Evolutionary conservation across 2,329 filamentous ascomycete genomes (phyloP).

Genomic region (Reticulascus tulasneorum): DNA sequence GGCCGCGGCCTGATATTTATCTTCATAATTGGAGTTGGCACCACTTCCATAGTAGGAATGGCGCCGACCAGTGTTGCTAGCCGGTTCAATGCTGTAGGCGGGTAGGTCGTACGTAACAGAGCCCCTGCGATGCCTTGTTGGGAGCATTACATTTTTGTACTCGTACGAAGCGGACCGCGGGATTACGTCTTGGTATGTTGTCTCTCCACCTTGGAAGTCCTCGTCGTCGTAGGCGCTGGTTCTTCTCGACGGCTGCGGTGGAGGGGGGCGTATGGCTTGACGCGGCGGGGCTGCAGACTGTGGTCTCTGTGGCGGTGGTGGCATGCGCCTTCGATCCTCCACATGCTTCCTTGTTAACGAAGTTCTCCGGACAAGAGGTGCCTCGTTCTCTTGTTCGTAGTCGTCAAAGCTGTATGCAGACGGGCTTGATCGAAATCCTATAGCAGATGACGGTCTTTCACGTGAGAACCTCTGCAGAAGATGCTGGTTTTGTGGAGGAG

Average conservation of each 20-base stretch:
- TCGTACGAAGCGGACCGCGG: slow-evolving; percentile 29
- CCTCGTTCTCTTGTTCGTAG: slow-evolving; percentile 35
- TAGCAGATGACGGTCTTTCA: slow-evolving; percentile 32
- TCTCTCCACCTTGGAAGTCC: slow-evolving; percentile 28
- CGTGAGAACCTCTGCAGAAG: slow-evolving; percentile 9
- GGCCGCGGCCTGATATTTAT: slow-evolving; percentile 41
- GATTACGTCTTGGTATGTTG: slow-evolving; percentile 35
- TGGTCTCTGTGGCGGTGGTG: slow-evolving; percentile 36
- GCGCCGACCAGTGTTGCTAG: slow-evolving; percentile 29
- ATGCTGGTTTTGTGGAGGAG: slow-evolving; percentile 21
- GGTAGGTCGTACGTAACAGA: slow-evolving; percentile 35
- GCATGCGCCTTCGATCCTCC: slow-evolving; percentile 45
- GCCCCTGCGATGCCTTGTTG: slow-evolving; percentile 21
- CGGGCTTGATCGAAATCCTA: slow-evolving; percentile 30
- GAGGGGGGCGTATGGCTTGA: slow-evolving; percentile 22
- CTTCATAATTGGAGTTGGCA: slow-evolving; percentile 31
- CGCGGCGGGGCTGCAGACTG: slow-evolving; percentile 18
- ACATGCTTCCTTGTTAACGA: slow-evolving; percentile 39
- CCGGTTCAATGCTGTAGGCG: slow-evolving; percentile 36
- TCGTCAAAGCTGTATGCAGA: slow-evolving; percentile 34
- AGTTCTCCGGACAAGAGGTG: slow-evolving; percentile 33
- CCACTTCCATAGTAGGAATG: slow-evolving; percentile 36
- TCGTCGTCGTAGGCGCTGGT: slow-evolving; percentile 32
- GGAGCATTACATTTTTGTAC: slow-evolving; percentile 27
- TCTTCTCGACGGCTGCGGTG: slow-evolving; percentile 22